Conservation (phyloP, 2,329 filamentous ascomycete genomes). For the Pseudocercospora fuligena region DNA sequence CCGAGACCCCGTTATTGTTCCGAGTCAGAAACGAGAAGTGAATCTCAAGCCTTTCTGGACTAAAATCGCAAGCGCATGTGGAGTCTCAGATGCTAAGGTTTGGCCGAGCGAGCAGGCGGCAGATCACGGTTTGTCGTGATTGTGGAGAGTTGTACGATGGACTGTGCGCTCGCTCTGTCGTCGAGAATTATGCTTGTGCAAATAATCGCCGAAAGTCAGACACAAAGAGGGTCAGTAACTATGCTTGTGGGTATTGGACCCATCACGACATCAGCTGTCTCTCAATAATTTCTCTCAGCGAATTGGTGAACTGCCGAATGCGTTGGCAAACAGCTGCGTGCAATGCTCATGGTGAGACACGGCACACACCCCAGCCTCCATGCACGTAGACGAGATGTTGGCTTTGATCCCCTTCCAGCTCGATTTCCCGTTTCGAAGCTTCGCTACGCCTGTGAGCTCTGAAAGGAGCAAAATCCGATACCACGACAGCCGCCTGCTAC, state of each 20-base stretch:
- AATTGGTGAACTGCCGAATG: conserved; percentile 8
- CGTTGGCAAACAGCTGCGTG: not conserved
- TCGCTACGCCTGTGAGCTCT: conserved; percentile 3
- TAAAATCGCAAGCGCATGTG: conserved; percentile 11
- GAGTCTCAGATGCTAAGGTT: conserved; percentile 17
- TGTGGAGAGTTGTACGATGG: conserved; percentile 11
- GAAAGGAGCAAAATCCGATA: not conserved
- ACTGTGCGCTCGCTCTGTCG: conserved; percentile 13
- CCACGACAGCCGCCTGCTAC: not conserved
- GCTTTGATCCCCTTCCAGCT: not conserved
- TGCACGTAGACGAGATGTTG: conserved; percentile 20
- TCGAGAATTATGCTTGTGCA: not conserved
- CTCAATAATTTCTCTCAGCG: not conserved
- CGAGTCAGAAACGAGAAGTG: conserved; percentile 11
- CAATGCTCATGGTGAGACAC: conserved; percentile 4
- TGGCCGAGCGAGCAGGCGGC: conserved; percentile 3
- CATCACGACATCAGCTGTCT: conserved; percentile 6
- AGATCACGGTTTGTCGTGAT: conserved; percentile 21
- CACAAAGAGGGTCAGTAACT: not conserved
- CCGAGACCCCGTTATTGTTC: conserved; percentile 4
- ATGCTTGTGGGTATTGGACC: not conserved
- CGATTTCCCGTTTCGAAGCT: not conserved
- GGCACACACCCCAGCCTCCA: conserved; percentile 14
- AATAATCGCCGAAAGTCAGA: not conserved
- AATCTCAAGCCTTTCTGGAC: conserved; percentile 13